Conservation (phyloP, 2,329 filamentous ascomycete genomes). For the Diaporthe sp. region DNA sequence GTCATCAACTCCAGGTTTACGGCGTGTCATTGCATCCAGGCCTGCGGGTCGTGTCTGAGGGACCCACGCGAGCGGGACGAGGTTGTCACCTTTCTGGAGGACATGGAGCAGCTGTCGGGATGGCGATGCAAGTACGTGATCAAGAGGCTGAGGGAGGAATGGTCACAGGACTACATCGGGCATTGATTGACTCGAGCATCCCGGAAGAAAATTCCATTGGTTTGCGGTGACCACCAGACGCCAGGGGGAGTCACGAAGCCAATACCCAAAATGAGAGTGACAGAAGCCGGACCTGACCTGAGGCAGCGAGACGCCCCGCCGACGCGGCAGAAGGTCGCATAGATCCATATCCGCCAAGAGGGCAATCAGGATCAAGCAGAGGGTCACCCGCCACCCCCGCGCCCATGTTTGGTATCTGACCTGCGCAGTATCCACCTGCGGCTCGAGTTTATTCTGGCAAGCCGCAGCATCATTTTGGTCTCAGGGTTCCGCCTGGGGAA, state of each 20-base stretch:
- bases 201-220: too few species aligned
- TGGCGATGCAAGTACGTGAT: conserved; percentile 18
- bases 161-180: conserved; percentile 6
- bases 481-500: neutral
- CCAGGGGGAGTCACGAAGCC: neutral
- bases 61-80: conserved; percentile 15
- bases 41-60: neutral
- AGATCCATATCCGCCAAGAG: conserved; percentile 3
- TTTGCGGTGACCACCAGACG: neutral
- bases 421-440: conserved; percentile 1
- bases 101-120: conserved; percentile 10
- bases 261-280: neutral
- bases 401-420: neutral
- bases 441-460: conserved; percentile 10
- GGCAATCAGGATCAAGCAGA: neutral
- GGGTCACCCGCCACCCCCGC: neutral
- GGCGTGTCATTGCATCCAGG: conserved; percentile 37
- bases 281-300: neutral
- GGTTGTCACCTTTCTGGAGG: conserved; percentile 7
- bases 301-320: neutral
- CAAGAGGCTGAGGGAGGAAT: conserved; percentile 17
- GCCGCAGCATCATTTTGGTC: neutral
- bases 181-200: conserved; percentile 4
- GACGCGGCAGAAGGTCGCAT: neutral
- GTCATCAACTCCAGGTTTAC: conserved; percentile 41